Evolutionary conservation across 352 stramenopile species (phyloP).

Genomic region (Plasmopara viticola): DNA sequence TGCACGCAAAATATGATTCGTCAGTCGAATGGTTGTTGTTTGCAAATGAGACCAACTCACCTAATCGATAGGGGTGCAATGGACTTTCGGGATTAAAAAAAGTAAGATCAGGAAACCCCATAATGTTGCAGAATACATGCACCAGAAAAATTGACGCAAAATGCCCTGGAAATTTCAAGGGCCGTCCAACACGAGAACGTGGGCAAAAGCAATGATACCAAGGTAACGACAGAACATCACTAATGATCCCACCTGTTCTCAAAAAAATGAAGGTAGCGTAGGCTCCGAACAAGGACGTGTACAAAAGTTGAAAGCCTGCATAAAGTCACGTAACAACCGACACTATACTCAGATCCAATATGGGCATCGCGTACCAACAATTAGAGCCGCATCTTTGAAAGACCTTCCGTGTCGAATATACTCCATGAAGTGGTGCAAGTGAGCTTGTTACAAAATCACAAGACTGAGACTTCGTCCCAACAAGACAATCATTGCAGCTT

Average conservation of each 20-base stretch:
- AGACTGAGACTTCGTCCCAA: conserved; percentile 3
- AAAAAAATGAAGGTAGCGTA: conserved; percentile 93
- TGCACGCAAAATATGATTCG: conserved; percentile 1
- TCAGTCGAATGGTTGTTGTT: background rate
- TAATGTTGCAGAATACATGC: conserved; percentile 94
- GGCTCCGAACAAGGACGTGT: conserved; percentile 94
- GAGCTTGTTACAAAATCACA: conserved; percentile 30
- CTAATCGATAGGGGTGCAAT: conserved; percentile 71
- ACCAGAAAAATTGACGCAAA: conserved; percentile 86
- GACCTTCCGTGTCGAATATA: conserved; percentile 66
- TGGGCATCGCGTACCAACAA: conserved; percentile 46
- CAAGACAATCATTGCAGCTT: background rate
- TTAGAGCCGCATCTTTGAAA: conserved; percentile 61
- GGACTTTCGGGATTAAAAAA: conserved; percentile 77
- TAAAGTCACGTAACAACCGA: conserved; percentile 7
- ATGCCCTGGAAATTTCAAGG: conserved; percentile 39
- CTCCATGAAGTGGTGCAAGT: conserved; percentile 85
- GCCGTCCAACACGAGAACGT: conserved; percentile 1
- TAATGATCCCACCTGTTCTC: conserved; percentile 55
- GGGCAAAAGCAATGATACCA: background rate
- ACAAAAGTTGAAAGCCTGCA: conserved; percentile 90
- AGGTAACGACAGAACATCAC: background rate
- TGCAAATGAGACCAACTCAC: conserved; percentile 20
- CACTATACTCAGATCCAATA: background rate
- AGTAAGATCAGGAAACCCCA: conserved; percentile 89